Percentiles rank a stretch among this genome's conserved stretches.
phyloP scores from a whole-genome alignment of 495 filamentous ascomycete species.

The Patellaria atrata region DNA sequence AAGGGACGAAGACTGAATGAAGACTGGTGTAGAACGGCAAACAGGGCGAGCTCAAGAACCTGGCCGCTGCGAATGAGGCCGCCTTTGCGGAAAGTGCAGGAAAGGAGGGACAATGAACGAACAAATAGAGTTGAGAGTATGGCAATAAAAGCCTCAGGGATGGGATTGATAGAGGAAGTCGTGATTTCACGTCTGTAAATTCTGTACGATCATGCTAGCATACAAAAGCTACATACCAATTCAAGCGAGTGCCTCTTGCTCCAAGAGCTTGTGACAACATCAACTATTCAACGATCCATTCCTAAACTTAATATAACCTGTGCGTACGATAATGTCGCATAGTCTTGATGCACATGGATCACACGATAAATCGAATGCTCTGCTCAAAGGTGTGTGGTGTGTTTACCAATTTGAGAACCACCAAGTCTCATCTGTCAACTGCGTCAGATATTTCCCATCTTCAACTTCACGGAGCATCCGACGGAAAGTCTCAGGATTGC shows the following conservation, averaged over 20 bases:
- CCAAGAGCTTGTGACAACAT: not conserved
- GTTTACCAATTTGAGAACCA: too few species aligned
- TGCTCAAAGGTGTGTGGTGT: too few species aligned
- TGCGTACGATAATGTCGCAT: too few species aligned
- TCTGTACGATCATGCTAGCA: constrained; percentile 13
- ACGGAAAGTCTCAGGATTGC: too few species aligned
- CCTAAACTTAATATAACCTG: too few species aligned
- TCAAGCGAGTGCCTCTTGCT: constrained; percentile 1
- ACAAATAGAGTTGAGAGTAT: not conserved
- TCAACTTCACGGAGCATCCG: too few species aligned
- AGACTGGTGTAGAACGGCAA: constrained; percentile 65
- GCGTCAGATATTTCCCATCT: too few species aligned
- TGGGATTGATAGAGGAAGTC: constrained; percentile 2
- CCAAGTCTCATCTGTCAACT: too few species aligned
- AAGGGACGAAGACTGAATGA: not conserved
- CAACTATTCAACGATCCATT: too few species aligned
- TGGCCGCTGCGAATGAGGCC: constrained; percentile 57
- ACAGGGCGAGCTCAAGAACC: constrained; percentile 69
- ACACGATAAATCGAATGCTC: too few species aligned
- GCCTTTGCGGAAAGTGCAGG: constrained; percentile 35
- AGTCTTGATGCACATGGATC: too few species aligned
- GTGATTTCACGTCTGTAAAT: too few species aligned
- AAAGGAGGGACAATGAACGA: not conserved
- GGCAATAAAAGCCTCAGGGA: constrained; percentile 8
- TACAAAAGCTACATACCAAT: constrained; percentile 9